Conservation (phyloP, 495 filamentous ascomycete genomes). For the Penicillium paradoxum region DNA sequence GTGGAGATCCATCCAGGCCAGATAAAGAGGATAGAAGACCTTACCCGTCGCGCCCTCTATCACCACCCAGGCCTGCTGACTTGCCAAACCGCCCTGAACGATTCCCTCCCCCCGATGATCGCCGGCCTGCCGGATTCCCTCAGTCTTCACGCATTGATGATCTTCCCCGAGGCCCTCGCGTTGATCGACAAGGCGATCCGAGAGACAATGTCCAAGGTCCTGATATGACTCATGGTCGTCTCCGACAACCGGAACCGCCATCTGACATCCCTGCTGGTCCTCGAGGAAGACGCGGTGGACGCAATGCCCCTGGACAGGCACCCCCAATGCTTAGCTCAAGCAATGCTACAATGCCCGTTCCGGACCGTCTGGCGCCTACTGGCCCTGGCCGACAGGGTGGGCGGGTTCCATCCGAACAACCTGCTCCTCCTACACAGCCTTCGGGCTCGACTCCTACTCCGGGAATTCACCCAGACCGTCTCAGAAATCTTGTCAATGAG, state of each 20-base stretch:
- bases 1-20: slow-evolving; percentile 27
- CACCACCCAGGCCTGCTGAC: slow-evolving; percentile 28
- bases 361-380: slow-evolving; percentile 36
- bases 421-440: slow-evolving; percentile 18
- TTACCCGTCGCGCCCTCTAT: slow-evolving; percentile 21
- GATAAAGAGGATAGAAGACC: slow-evolving; percentile 38
- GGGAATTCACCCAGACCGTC: slow-evolving; percentile 49
- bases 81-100: slow-evolving; percentile 37
- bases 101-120: slow-evolving; percentile 31
- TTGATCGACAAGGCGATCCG: slow-evolving; percentile 29
- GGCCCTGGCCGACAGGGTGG: slow-evolving; percentile 34
- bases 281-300: slow-evolving; percentile 37
- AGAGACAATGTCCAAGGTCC: slow-evolving; percentile 24
- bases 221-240: slow-evolving; percentile 53
- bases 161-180: slow-evolving; percentile 38
- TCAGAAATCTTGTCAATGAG: slow-evolving; percentile 28
- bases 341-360: slow-evolving; percentile 19
- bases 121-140: slow-evolving; percentile 23
- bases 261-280: slow-evolving; percentile 69
- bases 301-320: slow-evolving; percentile 29
- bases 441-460: slow-evolving; percentile 27
- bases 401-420: slow-evolving; percentile 28
- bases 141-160: slow-evolving; percentile 30
- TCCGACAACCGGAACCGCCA: slow-evolving; percentile 48
- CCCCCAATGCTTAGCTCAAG: slow-evolving; percentile 15